phyloP scores from a whole-genome alignment of 1,284 basidiomycete genomes.

The Fomitiporia mediterranea region DNA sequence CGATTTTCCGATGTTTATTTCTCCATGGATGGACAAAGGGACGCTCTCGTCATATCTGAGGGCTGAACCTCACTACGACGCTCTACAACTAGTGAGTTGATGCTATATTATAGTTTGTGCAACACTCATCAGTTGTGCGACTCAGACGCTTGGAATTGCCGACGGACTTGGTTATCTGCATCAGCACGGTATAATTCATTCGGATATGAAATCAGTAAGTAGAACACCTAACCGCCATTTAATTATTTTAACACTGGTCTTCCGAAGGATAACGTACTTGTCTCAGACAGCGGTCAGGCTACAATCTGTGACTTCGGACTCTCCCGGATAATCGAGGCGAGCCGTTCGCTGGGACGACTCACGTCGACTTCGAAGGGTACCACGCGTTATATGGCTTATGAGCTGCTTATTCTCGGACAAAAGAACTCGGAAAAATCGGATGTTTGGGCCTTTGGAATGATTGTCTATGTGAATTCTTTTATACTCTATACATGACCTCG shows the following conservation, averaged over 20 bases:
- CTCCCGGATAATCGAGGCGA: neutral
- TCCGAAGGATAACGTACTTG: constrained; percentile 10
- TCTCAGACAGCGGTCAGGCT: neutral
- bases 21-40: constrained; percentile 13
- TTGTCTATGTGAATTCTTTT: constrained; percentile 8
- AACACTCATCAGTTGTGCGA: neutral
- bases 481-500: neutral
- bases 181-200: constrained; percentile 11
- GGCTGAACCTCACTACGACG: neutral
- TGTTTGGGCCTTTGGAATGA: constrained; percentile 13
- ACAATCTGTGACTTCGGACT: constrained; percentile 13
- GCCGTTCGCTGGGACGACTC: neutral
- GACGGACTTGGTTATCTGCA: constrained; percentile 16
- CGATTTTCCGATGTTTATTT: constrained; percentile 6
- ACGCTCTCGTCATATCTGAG: constrained; percentile 4
- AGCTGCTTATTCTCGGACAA: neutral
- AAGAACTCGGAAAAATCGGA: constrained; percentile 5
- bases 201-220: constrained; percentile 17
- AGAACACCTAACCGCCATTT: neutral
- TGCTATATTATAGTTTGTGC: neutral
- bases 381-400: constrained; percentile 1
- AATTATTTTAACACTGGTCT: neutral
- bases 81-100: constrained; percentile 1
- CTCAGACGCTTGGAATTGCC: constrained; percentile 8
- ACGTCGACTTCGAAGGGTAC: neutral